Conservation (phyloP, 2,329 filamentous ascomycete species). For the Rhytidhysteron rufulum region DNA sequence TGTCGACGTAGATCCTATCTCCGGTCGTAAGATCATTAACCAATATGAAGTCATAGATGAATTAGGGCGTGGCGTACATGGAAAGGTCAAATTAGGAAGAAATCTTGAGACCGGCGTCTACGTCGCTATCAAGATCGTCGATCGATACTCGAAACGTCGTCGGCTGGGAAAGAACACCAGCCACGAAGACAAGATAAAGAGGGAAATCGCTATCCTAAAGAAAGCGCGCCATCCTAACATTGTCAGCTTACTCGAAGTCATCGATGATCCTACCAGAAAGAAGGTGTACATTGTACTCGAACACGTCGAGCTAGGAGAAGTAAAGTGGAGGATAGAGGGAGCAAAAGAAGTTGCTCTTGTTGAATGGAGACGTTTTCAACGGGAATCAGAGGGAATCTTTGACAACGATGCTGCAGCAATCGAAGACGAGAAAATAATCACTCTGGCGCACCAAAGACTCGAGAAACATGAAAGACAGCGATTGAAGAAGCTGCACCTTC, state of each 20-base stretch:
- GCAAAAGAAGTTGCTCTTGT: slow-evolving; percentile 76
- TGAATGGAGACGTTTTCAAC: slow-evolving; percentile 77
- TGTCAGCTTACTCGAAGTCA: slow-evolving; percentile 91
- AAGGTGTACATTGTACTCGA: slow-evolving; percentile 99
- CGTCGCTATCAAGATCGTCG: slow-evolving; percentile 98
- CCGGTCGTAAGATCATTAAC: slow-evolving; percentile 94
- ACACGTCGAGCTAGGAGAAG: slow-evolving; percentile 89
- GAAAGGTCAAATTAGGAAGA: slow-evolving; percentile 92
- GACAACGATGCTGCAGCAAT: slow-evolving; percentile 39
- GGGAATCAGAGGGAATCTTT: slow-evolving; percentile 55
- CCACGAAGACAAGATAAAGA: slow-evolving; percentile 79
- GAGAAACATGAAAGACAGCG: slow-evolving; percentile 43
- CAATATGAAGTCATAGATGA: slow-evolving; percentile 97
- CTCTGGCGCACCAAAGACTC: slow-evolving; percentile 30
- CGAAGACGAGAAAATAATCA: slow-evolving; percentile 43
- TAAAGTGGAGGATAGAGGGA: slow-evolving; percentile 89
- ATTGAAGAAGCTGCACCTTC: slow-evolving; percentile 31
- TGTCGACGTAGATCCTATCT: slow-evolving; percentile 82
- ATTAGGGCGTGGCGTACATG: slow-evolving; percentile 91
- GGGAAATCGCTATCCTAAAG: slow-evolving; percentile 96
- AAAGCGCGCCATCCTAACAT: slow-evolving; percentile 98
- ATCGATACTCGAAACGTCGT: slow-evolving; percentile 88
- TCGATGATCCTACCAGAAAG: slow-evolving; percentile 91
- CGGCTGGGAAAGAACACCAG: slow-evolving; percentile 75
- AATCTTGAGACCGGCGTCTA: slow-evolving; percentile 71